Evolutionary conservation across 306 rosid genomes (phyloP), one percentile per base, ranked within the genome.

Genomic region (Glycine latifolia): DNA sequence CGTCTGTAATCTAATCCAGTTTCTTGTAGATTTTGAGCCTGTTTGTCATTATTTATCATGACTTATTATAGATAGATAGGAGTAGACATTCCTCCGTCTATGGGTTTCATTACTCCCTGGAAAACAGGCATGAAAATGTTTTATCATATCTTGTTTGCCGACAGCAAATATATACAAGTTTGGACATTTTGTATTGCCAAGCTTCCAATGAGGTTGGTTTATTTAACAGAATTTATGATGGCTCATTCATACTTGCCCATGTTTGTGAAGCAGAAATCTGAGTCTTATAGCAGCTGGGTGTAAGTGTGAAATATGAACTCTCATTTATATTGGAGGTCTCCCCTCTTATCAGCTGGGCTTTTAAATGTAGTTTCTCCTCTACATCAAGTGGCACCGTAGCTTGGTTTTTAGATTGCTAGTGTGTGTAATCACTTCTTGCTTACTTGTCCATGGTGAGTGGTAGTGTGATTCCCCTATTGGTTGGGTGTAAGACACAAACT

Each of bases 1-100:
- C 47, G 85, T 62, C 16, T 80, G 74, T 56, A 52, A 63, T 68
- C 46, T 75, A 33, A 63, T 82, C 43, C 71, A 41, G 67, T 58
- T 65, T 55, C 53, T 17, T 20, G 39, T 85, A 11, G 49, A 61
- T 77, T 77, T 77, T 77, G 10, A 72, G 56, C 46, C 71, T 79
- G 84, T 62, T 59, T 58, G 39, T 52, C 44, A 55, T 17, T 71
- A 53, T 77, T 48, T 77, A 33, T 26, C 78, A 13, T 65, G 61
- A 77, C 67, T 37, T 78, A 48, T 69, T 9, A 10, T 37, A 47
- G 39, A 37, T 48, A 12, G 44, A 33, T 69, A 46, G 13, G 14
- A 56, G 61, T 60, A 44, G 61, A 58, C n/a, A 8, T 44, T 17
- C 39, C 72, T 56, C 59, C 47, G 47, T 68, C 61, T 71, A 75